Base-by-base conservation (phyloP, 345 rosid species). In the Chamaenerion angustifolium region DNA sequence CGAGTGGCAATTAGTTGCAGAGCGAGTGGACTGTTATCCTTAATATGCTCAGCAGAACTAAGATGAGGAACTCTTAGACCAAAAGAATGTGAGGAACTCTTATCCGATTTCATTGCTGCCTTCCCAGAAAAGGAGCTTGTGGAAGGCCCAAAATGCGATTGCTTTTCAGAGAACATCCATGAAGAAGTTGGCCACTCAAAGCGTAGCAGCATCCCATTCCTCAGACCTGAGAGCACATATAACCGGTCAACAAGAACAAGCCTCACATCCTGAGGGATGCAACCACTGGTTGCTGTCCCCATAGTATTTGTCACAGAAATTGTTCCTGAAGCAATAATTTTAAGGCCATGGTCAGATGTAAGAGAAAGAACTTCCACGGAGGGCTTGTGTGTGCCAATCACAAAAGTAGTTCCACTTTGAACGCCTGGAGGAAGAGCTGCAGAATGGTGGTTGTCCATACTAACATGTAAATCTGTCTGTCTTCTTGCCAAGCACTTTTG, bases 201-300 rank as follows among this genome's bases (percentile, higher is more conserved):
- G 41, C 95, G 87, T 49, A 92, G 93, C 40, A 92, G 81, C 98
- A 92, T 92, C 51, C 98, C 98, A 63, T 92, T 92, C 75, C 98
- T 87, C 71, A 92, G 73, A 49, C 98, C 95, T 47, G 82, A 70
- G 57, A 92, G 90, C 55, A 87, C 78, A 72, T 87, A 92, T 46
- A 70, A 60, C 46, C 73, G 89, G 66, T 92, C 95, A 62, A 73
- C 95, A 11, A 80, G 60, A 43, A 87, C 96, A 69, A 92, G 88
- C 69, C 96, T 92, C 47, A 84, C 96, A 59, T 92, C 98, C 67
- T 92, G 98, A 48, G 98, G 96, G 62, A 87, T 72, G 61, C 95
- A 87, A 48, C 88, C 95, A 64, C 80, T 79, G 21, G 82, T 62
- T 46, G 81, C 71, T 65, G 85, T 77, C 71, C 85, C 98, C 75